Evolutionary conservation across 345 rosid species (phyloP), one percentile per base, ranked within the genome.

Genomic region (Cardamine chenopodiifolia): DNA sequence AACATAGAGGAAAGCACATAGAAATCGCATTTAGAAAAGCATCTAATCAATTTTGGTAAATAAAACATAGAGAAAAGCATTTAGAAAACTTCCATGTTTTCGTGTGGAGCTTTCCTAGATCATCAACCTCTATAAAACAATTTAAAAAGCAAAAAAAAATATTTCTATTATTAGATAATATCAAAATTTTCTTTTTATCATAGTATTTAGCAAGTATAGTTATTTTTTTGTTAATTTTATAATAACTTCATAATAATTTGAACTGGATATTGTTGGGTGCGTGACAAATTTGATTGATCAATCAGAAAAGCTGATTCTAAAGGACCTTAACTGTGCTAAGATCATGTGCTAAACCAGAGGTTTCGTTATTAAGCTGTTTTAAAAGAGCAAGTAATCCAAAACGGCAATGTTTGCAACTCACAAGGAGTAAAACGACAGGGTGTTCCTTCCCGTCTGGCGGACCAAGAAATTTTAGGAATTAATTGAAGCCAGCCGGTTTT

Each of bases 321-420:
- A 35, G 12, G 39, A 35, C 40, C 40, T 13, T 13, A 13, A 40
- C 45, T 40, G 48, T 11, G 40, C 40, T 37, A 37, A 11, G 47
- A 14, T 42, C 47, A 18, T 47, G 52, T 47, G 22, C 45, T 35
- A 60, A 35, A 60, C 65, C 48, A 39, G 17, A 60, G 45, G 65
- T 29, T 60, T 37, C 2, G 48, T 20, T 47, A 59, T 12, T 59
- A 7, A 26, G 14, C 20, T 3, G 60, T 54, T 7, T 3, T 58
- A 28, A 55, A 69, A 3, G 5, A 26, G 28, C 35, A 18, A 7
- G 32, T 42, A 22, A 29, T 8, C 0, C 0, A 49, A 58, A 60
- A 68, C 79, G 79, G 48, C 79, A 12, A 62, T 9, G 69, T 20
- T 42, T 75, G 39, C 40, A 52, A 53, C 19, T n/a, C 3, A 1